Evolutionary conservation across 2,329 filamentous ascomycete genomes (phyloP), one percentile per base, ranked within the genome.

Genomic region (Davidsoniella neocaledoniae): DNA sequence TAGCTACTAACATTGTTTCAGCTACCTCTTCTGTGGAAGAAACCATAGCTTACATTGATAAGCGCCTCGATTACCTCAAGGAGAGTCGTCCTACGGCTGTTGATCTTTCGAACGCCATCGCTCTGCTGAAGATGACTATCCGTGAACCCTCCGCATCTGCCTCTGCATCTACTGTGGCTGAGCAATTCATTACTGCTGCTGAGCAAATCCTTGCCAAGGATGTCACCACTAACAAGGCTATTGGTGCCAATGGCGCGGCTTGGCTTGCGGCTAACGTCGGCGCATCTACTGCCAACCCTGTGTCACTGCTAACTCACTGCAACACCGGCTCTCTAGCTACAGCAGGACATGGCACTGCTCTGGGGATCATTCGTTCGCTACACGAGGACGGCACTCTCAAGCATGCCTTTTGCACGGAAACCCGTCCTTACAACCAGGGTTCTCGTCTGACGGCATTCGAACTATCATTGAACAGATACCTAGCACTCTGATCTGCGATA

Each of bases 311-410:
- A 56, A 98, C 91, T 9, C 93, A 98, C 66, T 98, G 91, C 72
- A 98, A 98, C 64, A 98, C 91, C 19, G 91, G 91, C 25, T 95
- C 90, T 17, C 79, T 98, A 33, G 91, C 91, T 23, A 98, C 91
- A 1, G 94, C 91, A 14, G 91, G 91, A n/a, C 94, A 96, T 61
- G 91, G 91, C 47, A 98, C 91, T 9, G 91, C 91, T 0, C 72
- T 98, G 2, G 91, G 91, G 19, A 91, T 98, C 46, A 87, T 98
- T 57, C 84, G 91, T 51, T 86, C 84, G 4, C 71, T 98, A 4
- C 76, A 85, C 59, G 66, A 75, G 10, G 71, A 71, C 50, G 70
- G 72, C 4, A 70, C 76, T 5, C 73, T 98, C 21, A 72, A 79
- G 54, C 88, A 87, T 60, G 90, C 87, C 38, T 98, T 86, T 69